phyloP scores from a whole-genome alignment of 768 basidiomycete genomes.

The Mycena crocata region DNA sequence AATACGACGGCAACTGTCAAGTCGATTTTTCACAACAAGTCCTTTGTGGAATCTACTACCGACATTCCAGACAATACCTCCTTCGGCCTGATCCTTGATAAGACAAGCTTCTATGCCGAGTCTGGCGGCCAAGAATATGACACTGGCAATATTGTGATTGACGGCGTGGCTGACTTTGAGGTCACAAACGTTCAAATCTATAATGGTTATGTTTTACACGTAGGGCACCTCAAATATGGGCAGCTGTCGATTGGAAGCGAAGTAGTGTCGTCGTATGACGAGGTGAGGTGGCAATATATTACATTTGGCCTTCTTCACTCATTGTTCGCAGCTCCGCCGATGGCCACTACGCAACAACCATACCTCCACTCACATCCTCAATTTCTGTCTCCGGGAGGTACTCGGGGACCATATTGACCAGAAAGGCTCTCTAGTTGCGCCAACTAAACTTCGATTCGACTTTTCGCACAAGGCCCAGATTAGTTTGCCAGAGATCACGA shows the following conservation, averaged over 20 bases:
- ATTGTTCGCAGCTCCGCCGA: conserved; percentile 74
- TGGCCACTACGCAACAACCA: conserved; percentile 98
- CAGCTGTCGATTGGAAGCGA: conserved; percentile 80
- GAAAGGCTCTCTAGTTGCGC: conserved; percentile 96
- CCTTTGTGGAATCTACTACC: conserved; percentile 76
- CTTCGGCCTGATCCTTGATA: conserved; percentile 91
- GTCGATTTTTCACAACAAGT: conserved; percentile 86
- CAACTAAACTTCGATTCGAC: conserved; percentile 96
- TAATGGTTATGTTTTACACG: conserved; percentile 96
- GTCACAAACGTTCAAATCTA: conserved; percentile 94
- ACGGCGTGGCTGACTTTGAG: conserved; percentile 91
- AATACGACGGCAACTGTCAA: conserved; percentile 82
- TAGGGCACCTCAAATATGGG: conserved; percentile 92
- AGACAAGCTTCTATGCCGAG: conserved; percentile 97
- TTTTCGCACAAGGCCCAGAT: conserved; percentile 97
- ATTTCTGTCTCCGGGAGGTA: conserved; percentile 91
- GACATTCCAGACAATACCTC: conserved; percentile 70
- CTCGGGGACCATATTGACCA: conserved; percentile 99
- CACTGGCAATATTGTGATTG: conserved; percentile 94
- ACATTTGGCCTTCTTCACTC: background rate
- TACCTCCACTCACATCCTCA: conserved; percentile 98
- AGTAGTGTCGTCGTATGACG: conserved; percentile 93
- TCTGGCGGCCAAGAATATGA: conserved; percentile 98
- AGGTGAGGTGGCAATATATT: conserved; percentile 58
- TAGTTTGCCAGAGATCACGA: conserved; percentile 75